These are phyloP conservation scores for Helotiales sp. DNA, from an alignment of 2,329 filamentous ascomycete genomes.

Conservation along the genomic window DNA sequence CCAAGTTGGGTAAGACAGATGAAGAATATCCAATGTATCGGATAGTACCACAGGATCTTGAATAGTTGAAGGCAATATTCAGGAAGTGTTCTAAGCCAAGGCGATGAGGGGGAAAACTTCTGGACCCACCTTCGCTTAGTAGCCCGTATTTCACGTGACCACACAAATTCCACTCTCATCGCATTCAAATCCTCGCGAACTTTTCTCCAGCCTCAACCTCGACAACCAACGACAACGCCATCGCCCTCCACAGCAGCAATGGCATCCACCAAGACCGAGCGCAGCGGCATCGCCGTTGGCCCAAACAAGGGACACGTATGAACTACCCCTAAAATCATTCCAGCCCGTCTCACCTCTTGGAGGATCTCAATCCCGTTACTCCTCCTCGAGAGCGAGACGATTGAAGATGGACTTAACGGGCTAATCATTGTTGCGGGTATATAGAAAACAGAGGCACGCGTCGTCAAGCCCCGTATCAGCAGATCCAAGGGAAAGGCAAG, in stretches of 20 bases:
- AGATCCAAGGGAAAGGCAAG: slow-evolving; percentile 93
- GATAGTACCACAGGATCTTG: too few species aligned
- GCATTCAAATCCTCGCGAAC: slow-evolving; percentile 9
- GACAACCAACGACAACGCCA: slow-evolving; percentile 19
- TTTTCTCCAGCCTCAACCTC: slow-evolving; percentile 9
- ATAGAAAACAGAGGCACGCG: slow-evolving; percentile 83
- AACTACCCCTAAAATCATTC: slow-evolving; percentile 32
- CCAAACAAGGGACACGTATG: slow-evolving; percentile 70
- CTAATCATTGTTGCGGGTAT: slow-evolving; percentile 39
- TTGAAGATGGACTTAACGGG: slow-evolving; percentile 58
- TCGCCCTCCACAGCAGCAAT: slow-evolving; percentile 44
- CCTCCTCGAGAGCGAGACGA: slow-evolving; percentile 10
- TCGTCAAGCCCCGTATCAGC: slow-evolving; percentile 78
- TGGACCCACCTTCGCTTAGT: not conserved
- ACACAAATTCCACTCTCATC: not conserved
- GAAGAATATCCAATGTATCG: too few species aligned
- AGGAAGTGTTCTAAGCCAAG: too few species aligned
- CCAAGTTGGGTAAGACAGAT: too few species aligned
- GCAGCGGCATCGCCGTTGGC: slow-evolving; percentile 64
- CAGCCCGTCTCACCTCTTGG: slow-evolving; percentile 70
- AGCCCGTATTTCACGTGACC: not conserved
- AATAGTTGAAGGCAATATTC: too few species aligned
- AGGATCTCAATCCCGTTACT: slow-evolving; percentile 62
- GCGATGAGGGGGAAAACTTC: not conserved
- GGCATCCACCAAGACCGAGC: slow-evolving; percentile 61